Evolutionary conservation across 768 basidiomycete species (phyloP).

Genomic region (Leccinum aurantiacum): DNA sequence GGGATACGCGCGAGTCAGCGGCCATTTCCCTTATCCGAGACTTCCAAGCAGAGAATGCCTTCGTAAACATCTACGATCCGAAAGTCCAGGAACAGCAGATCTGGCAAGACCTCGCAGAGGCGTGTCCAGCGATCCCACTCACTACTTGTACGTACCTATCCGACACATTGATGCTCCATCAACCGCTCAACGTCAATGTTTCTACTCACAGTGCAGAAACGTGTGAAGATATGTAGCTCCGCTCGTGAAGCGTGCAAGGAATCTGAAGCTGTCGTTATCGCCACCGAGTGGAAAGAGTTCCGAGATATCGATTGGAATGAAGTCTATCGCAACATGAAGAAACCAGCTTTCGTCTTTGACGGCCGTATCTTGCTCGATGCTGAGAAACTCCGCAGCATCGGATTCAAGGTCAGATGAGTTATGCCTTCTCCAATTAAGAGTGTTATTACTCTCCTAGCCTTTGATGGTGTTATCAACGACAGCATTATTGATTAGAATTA

Average conservation of each 20-base stretch:
- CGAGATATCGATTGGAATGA: slow-evolving; percentile 84
- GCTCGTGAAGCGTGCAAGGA: slow-evolving; percentile 87
- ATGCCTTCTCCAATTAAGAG: neutral
- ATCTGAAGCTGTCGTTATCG: slow-evolving; percentile 92
- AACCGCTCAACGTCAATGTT: neutral
- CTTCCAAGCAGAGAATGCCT: slow-evolving; percentile 88
- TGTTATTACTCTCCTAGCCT: neutral
- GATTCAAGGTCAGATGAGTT: slow-evolving; percentile 67
- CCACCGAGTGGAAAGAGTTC: slow-evolving; percentile 99
- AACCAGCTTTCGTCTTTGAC: slow-evolving; percentile 99
- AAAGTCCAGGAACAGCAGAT: slow-evolving; percentile 86
- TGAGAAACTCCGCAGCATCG: slow-evolving; percentile 76
- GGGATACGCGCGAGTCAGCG: slow-evolving; percentile 97
- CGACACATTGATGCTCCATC: neutral
- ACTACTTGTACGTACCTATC: slow-evolving; percentile 57
- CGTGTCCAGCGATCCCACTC: slow-evolving; percentile 59
- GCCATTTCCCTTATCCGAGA: slow-evolving; percentile 92
- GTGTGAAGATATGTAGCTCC: slow-evolving; percentile 73
- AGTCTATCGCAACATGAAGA: slow-evolving; percentile 87
- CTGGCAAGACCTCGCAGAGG: slow-evolving; percentile 76
- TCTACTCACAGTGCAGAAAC: slow-evolving; percentile 69
- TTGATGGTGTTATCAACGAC: slow-evolving; percentile 10
- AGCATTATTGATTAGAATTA: slow-evolving; percentile 5
- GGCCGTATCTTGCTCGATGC: slow-evolving; percentile 86
- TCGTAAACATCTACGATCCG: slow-evolving; percentile 89